Base-by-base conservation (phyloP, 106 monocot species). In the Acorus calamus region DNA sequence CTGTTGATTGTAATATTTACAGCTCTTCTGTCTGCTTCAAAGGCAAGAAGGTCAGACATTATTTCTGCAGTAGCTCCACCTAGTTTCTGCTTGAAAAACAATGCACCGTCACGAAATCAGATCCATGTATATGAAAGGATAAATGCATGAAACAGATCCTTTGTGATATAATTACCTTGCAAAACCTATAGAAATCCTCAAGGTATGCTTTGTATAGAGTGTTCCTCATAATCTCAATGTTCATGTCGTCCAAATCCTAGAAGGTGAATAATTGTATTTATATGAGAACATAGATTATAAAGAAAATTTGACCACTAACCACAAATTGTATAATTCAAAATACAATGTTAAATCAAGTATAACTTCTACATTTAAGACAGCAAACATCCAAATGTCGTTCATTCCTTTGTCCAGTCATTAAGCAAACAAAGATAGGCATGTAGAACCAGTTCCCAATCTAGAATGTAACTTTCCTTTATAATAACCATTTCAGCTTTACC, bases 201-300 rank as follows among this genome's bases (percentile, higher is more conserved):
- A 98, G 92, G 53, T 98, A 98, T 50, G 98, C 98, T 74, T 98
- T 98, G 78, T 98, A 98, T 8, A 98, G 88, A 49, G 98, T 98
- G 70, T 98, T 98, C 77, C 98, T 88, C 98, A 92, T 98, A 63
- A 98, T 98, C 65, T 88, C 98, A 73, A 98, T 88, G 64, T 98
- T 98, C 92, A 92, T 98, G 81, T 92, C 98, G 79, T 98, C 92
- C 69, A 92, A 69, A 56, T 98, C 98, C 98, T 92, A 71, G 50
- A 53, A 53, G 44, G 7, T 57, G 46, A 46, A 57, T 1, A 68
- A 47, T 6, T 2, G 50, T 50, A 42, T 1, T 53, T 47, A 50
- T 42, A 7, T 11, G 12, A 65, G 14, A 65, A 12, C 42, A 41
- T 53, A 42, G 0, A 43, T 10, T 44, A 64, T 7, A 45, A 61